phyloP scores from a whole-genome alignment of 257 asterid species.

The Henckelia pumila region DNA sequence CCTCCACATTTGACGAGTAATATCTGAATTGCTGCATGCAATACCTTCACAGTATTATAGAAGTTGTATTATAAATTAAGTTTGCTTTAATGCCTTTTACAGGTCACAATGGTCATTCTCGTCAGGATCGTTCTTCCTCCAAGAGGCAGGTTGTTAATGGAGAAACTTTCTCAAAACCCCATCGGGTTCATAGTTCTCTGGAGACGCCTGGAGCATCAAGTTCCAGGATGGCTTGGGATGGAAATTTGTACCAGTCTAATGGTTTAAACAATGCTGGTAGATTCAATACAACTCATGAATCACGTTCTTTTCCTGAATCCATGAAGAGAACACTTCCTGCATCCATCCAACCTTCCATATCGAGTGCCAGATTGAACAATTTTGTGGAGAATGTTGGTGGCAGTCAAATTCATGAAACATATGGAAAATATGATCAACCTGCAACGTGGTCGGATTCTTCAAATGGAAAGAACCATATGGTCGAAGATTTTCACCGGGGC shows the following conservation, averaged over 20 bases:
- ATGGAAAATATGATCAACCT: conserved; percentile 39
- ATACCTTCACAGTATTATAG: conserved; percentile 11
- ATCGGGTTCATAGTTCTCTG: conserved; percentile 26
- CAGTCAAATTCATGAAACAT: conserved; percentile 43
- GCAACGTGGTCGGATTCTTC: conserved; percentile 41
- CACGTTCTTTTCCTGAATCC: conserved; percentile 34
- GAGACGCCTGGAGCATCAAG: conserved; percentile 46
- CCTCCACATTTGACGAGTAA: conserved; percentile 44
- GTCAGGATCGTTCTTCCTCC: conserved; percentile 32
- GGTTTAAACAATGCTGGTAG: conserved; percentile 26
- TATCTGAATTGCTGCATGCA: conserved; percentile 11
- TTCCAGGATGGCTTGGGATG: conserved; percentile 30
- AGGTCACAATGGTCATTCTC: conserved; percentile 38
- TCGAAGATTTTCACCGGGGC: conserved; percentile 34
- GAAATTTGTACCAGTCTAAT: conserved; percentile 23
- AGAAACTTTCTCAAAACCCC: conserved; percentile 42
- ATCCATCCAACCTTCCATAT: conserved; percentile 39
- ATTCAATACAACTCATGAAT: conserved; percentile 31
- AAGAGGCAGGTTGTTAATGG: conserved; percentile 38
- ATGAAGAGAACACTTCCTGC: conserved; percentile 53
- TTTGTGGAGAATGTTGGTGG: conserved; percentile 48
- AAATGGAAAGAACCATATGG: conserved; percentile 35
- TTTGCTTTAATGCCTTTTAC: conserved; percentile 25
- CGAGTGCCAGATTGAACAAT: conserved; percentile 33
- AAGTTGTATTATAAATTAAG: conserved; percentile 18